Evolutionary conservation across 495 filamentous ascomycete species (phyloP).

Genomic region (Xylaria curta): DNA sequence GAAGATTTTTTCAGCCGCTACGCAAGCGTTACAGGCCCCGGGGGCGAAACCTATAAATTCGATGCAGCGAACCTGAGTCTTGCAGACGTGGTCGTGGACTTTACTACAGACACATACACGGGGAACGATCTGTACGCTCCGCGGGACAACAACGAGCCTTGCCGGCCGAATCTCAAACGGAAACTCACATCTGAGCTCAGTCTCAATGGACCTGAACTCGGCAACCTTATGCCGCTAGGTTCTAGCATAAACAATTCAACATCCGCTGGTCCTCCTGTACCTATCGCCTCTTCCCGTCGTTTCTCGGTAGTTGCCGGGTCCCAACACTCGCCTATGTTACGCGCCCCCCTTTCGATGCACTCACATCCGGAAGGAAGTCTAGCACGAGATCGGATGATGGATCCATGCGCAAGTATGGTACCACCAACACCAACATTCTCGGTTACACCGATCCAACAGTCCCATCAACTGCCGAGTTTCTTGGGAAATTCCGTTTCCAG

Average conservation of each 20-base stretch:
- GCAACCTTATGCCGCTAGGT: constrained; percentile 29
- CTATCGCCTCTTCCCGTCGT: constrained; percentile 36
- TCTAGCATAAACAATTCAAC: background rate
- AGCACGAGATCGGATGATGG: constrained; percentile 36
- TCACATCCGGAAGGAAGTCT: constrained; percentile 30
- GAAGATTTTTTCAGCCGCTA: constrained; percentile 90
- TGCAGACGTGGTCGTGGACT: constrained; percentile 59
- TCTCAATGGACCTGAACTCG: constrained; percentile 45
- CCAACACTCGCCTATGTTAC: constrained; percentile 43
- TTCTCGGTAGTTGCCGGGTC: constrained; percentile 43
- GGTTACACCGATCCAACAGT: constrained; percentile 29
- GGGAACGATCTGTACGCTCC: constrained; percentile 52
- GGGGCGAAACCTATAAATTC: constrained; percentile 53
- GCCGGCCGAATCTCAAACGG: constrained; percentile 50
- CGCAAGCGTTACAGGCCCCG: constrained; percentile 49
- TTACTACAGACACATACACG: constrained; percentile 54
- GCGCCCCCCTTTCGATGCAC: constrained; percentile 36
- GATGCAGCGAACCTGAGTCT: constrained; percentile 60
- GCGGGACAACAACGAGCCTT: constrained; percentile 33
- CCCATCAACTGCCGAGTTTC: constrained; percentile 38
- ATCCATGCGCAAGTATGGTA: constrained; percentile 25
- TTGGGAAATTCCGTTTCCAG: constrained; percentile 48
- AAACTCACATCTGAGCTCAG: constrained; percentile 43
- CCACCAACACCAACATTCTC: constrained; percentile 34
- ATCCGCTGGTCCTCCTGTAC: constrained; percentile 16